Evolutionary conservation across 331 rosid species (phyloP).

Genomic region (Malus hybrid): DNA sequence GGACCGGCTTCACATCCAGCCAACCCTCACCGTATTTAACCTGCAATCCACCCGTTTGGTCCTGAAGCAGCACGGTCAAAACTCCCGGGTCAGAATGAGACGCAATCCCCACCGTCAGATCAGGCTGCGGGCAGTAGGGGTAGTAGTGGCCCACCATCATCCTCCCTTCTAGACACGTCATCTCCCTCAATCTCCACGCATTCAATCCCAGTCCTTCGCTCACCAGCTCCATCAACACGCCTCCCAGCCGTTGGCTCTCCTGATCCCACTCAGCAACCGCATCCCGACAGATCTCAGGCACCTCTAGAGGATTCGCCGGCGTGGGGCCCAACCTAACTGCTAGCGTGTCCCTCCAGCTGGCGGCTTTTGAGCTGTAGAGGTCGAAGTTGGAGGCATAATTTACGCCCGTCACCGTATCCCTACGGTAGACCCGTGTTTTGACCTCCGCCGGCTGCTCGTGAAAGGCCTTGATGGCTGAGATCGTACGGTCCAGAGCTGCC

Average conservation of each 20-base stretch:
- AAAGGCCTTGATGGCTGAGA: slow-evolving; percentile 42
- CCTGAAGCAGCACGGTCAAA: slow-evolving; percentile 55
- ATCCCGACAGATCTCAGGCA: slow-evolving; percentile 48
- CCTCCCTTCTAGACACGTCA: slow-evolving; percentile 46
- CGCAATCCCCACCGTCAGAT: slow-evolving; percentile 62
- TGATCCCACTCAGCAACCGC: slow-evolving; percentile 39
- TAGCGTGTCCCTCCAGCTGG: slow-evolving; percentile 78
- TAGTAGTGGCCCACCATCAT: slow-evolving; percentile 60
- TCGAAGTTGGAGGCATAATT: slow-evolving; percentile 58
- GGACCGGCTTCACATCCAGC: slow-evolving; percentile 59
- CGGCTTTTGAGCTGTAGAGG: slow-evolving; percentile 53
- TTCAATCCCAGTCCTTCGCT: slow-evolving; percentile 75
- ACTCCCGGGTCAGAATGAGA: slow-evolving; percentile 72
- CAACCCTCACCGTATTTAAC: slow-evolving; percentile 45
- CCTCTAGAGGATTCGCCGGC: slow-evolving; percentile 2
- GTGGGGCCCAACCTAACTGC: slow-evolving; percentile 30
- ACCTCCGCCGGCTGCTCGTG: slow-evolving; percentile 61
- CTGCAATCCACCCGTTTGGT: slow-evolving; percentile 73
- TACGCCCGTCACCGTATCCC: slow-evolving; percentile 34
- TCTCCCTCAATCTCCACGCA: slow-evolving; percentile 32
- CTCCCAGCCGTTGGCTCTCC: slow-evolving; percentile 44
- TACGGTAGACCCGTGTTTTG: slow-evolving; percentile 31
- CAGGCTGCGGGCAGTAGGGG: slow-evolving; percentile 71
- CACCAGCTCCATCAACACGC: slow-evolving; percentile 29
- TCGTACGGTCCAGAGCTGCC: slow-evolving; percentile 16